Percentiles rank a stretch among this genome's conserved stretches.
Conservation (phyloP, 257 asterid species). For the Rubia yunnanensis region DNA sequence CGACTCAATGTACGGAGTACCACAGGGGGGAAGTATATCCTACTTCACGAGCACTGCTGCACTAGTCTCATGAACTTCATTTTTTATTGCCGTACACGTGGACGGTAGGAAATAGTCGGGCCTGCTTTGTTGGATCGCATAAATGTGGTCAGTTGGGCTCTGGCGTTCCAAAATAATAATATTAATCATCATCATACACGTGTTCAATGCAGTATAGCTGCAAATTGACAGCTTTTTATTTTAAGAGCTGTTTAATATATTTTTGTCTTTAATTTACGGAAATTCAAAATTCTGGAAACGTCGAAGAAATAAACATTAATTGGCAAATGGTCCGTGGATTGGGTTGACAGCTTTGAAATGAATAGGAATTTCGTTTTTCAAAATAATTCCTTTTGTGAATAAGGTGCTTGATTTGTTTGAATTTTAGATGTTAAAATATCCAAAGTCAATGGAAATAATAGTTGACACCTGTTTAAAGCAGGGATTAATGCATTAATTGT, state of each 20-base stretch:
- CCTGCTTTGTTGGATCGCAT: neutral
- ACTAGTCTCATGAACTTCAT: conserved; percentile 9
- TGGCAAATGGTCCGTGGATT: neutral
- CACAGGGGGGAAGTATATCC: neutral
- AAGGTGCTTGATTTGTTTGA: neutral
- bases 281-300: no score
- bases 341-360: neutral
- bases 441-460: neutral
- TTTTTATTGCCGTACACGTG: conserved; percentile 22
- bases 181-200: conserved; percentile 7
- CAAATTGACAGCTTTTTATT: neutral
- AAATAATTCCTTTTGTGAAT: no score
- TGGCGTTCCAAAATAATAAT: neutral
- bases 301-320: no score
- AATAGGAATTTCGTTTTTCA: neutral
- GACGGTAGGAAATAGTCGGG: conserved; percentile 7
- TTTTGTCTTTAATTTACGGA: neutral
- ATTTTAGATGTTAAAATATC: no score
- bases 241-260: no score
- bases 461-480: neutral
- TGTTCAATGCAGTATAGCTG: conserved; percentile 8
- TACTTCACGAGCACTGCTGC: conserved; percentile 9
- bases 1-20: neutral
- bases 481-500: neutral
- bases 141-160: neutral